Evolutionary conservation across 441 rosid genomes (phyloP), one percentile per base, ranked within the genome.

Genomic region (Bocquillonia castaneifolia): DNA sequence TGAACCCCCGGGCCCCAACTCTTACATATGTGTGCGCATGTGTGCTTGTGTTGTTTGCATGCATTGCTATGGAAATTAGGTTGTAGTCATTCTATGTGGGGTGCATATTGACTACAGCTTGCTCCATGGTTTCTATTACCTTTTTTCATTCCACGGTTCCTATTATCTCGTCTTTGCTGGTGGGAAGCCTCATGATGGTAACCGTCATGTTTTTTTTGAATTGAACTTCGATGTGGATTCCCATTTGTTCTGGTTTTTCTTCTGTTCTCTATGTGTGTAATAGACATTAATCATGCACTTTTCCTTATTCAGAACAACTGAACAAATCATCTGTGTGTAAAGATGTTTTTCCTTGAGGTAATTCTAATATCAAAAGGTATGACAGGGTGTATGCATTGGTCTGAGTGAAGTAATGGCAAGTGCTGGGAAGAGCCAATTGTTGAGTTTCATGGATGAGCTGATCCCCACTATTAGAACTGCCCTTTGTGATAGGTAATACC

Each of bases 401-500:
- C 79, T 93, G 82, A 96, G 96, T 84, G 98, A 96, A 83, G 98
- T 96, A 76, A 96, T 96, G 99, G 97, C 88, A 64, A 82, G 99
- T 86, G 99, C 99, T 78, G 98, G 93, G 64, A 91, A 76, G 83
- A 91, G 88, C 81, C 99, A 96, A 78, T 80, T 96, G 72, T 78
- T 93, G 75, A 88, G 85, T 85, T 96, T 88, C 82, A 91, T 93
- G 97, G 96, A 93, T 67, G 88, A 93, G 72, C 97, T 96, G 56
- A 96, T 96, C 72, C 94, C 97, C 64, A 87, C 99, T 12, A 93
- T 96, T 57, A 84, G 99, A 74, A 85, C 91, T 18, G 99, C 99
- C 20, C 98, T 96, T 62, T 96, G 99, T 80, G 99, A 96, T 77
- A 89, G 96, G 98, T 96, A 80, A 40, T 77, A 66, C 40, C 6